A percentile compares a stretch with the other conserved stretches of the same genome.
These are phyloP conservation scores for Globisporangium canariense DNA, from an alignment of 352 stramenopile genomes.

Conservation along the genomic window DNA sequence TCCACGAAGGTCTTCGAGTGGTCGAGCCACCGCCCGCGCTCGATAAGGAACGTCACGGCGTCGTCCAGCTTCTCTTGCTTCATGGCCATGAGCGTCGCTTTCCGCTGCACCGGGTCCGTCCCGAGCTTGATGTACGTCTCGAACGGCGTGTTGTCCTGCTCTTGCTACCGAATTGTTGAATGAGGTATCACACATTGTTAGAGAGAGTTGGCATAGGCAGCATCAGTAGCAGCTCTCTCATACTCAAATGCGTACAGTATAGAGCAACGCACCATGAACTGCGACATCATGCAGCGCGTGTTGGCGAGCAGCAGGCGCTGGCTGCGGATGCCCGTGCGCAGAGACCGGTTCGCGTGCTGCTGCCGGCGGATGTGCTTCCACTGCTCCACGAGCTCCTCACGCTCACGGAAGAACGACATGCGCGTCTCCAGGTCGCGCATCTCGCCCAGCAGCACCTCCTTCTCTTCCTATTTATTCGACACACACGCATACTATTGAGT, in stretches of 20 bases:
- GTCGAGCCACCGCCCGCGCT: constrained; percentile 31
- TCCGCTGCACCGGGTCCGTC: constrained; percentile 20
- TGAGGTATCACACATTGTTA: not conserved
- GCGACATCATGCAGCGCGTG: constrained; percentile 26
- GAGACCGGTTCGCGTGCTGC: constrained; percentile 25
- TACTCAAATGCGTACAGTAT: not conserved
- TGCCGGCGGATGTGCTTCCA: constrained; percentile 20
- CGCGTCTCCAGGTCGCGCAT: constrained; percentile 24
- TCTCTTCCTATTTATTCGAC: constrained; percentile 26
- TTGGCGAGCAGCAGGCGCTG: constrained; percentile 41
- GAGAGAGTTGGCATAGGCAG: not conserved
- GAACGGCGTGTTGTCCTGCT: constrained; percentile 26
- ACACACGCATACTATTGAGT: not conserved
- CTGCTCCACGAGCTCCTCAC: constrained; percentile 24
- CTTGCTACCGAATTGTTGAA: constrained; percentile 15
- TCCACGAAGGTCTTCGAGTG: constrained; percentile 33
- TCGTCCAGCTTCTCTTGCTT: constrained; percentile 40
- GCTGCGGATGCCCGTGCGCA: constrained; percentile 29
- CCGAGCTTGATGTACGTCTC: constrained; percentile 34
- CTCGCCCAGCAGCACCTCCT: constrained; percentile 27
- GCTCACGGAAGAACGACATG: constrained; percentile 23
- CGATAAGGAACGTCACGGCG: constrained; percentile 30
- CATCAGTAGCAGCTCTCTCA: not conserved
- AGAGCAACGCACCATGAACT: constrained; percentile 27
- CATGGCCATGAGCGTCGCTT: constrained; percentile 29